These are phyloP conservation scores for Aureobasidium musti DNA, from an alignment of 2,329 filamentous ascomycete species.

Conservation along the genomic window DNA sequence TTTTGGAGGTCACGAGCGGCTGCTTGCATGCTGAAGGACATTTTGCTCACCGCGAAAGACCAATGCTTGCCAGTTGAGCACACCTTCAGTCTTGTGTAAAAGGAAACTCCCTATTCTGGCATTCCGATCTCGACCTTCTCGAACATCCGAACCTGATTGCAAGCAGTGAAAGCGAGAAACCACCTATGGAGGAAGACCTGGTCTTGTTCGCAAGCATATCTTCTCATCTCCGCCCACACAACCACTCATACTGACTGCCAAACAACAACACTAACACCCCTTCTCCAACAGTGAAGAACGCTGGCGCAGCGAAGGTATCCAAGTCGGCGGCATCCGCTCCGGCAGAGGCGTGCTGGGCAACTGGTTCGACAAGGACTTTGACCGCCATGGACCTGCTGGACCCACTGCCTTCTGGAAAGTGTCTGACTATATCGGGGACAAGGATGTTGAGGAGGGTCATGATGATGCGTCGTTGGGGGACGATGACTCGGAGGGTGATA, in stretches of 20 bases:
- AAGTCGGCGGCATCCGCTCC: conserved; percentile 67
- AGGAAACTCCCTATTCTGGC: too few species aligned
- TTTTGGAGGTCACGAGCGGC: too few species aligned
- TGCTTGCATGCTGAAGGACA: too few species aligned
- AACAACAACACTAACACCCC: background rate
- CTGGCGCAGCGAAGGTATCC: conserved; percentile 76
- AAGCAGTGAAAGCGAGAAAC: background rate
- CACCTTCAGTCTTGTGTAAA: too few species aligned
- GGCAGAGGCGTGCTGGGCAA: conserved; percentile 69
- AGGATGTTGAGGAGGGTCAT: conserved; percentile 5
- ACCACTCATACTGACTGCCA: too few species aligned
- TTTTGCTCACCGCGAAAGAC: background rate
- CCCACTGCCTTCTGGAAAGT: conserved; percentile 80
- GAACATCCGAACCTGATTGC: background rate
- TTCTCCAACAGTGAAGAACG: conserved; percentile 59
- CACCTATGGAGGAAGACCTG: background rate
- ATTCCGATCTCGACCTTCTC: too few species aligned
- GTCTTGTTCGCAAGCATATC: background rate
- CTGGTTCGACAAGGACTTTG: conserved; percentile 76
- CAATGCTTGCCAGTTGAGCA: too few species aligned
- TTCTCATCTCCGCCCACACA: too few species aligned
- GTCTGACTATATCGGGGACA: conserved; percentile 37
- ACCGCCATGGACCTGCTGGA: conserved; percentile 68
- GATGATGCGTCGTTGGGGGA: conserved; percentile 14
- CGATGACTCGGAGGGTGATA: conserved; percentile 24